phyloP scores from a whole-genome alignment of 345 rosid genomes.

The Citrus mangshanensis region DNA sequence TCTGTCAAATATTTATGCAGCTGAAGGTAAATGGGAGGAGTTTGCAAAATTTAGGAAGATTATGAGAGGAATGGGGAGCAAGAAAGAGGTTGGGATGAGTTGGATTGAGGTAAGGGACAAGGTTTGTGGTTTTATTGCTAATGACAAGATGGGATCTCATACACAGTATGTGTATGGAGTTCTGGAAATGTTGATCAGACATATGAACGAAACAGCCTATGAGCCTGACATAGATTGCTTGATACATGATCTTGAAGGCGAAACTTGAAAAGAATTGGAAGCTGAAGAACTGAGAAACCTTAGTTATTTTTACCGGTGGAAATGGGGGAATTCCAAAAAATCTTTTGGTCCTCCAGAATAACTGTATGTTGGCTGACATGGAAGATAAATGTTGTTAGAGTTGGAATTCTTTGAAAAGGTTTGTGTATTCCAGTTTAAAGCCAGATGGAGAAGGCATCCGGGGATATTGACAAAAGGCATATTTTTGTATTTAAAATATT shows the following conservation, averaged over 20 bases:
- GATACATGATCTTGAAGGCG: conserved; percentile 41
- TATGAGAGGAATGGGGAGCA: conserved; percentile 53
- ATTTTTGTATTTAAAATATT: neutral
- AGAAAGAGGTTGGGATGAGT: conserved; percentile 82
- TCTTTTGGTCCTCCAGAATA: neutral
- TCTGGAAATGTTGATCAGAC: conserved; percentile 43
- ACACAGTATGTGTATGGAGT: conserved; percentile 39
- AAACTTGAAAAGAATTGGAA: conserved; percentile 20
- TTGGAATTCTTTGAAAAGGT: neutral
- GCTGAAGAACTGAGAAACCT: neutral
- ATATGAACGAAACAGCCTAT: conserved; percentile 58
- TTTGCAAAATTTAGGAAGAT: conserved; percentile 60
- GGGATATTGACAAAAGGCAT: neutral
- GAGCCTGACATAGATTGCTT: conserved; percentile 42
- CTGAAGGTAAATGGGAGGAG: conserved; percentile 77
- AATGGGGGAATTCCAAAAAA: neutral
- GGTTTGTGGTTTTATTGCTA: conserved; percentile 57
- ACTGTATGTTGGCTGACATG: neutral
- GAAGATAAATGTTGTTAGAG: neutral
- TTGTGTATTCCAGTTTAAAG: neutral
- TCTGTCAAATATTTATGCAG: conserved; percentile 74
- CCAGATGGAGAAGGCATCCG: neutral
- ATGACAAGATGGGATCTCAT: conserved; percentile 42
- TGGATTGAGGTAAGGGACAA: conserved; percentile 72
- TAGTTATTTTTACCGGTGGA: neutral